Evolutionary conservation across 805 yeast genomes (phyloP).

Genomic region (Metschnikowia arizonensis): DNA sequence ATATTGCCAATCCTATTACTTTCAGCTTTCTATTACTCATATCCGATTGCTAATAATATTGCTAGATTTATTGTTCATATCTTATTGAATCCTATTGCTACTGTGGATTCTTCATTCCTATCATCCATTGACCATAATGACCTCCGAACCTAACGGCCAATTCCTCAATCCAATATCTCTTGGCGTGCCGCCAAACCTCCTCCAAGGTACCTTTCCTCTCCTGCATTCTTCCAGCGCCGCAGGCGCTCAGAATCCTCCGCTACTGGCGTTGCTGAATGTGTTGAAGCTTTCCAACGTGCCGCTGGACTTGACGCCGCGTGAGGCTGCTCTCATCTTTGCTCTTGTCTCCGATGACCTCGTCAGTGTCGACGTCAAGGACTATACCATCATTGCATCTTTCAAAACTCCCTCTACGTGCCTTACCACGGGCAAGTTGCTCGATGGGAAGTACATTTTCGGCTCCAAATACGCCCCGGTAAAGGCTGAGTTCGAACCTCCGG

Average conservation of each 20-base stretch:
- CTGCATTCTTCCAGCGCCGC: slow-evolving; percentile 1
- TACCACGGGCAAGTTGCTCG: slow-evolving; percentile 38
- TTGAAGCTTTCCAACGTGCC: slow-evolving; percentile 53
- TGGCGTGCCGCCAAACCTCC: slow-evolving; percentile 8
- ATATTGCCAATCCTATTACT: too few relatives aligned
- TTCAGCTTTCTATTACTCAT: too few relatives aligned
- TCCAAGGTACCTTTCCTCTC: slow-evolving; percentile 3
- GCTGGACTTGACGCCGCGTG: slow-evolving; percentile 58
- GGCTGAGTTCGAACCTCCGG: slow-evolving; percentile 30
- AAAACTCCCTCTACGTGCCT: slow-evolving; percentile 36
- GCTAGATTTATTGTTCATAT: too few relatives aligned
- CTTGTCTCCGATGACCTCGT: slow-evolving; percentile 59
- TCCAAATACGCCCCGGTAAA: slow-evolving; percentile 32
- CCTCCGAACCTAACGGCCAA: slow-evolving; percentile 15
- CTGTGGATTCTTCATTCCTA: too few relatives aligned
- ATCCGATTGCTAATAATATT: too few relatives aligned
- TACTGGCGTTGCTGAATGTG: slow-evolving; percentile 6
- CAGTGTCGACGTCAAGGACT: slow-evolving; percentile 44
- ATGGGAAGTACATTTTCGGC: slow-evolving; percentile 40
- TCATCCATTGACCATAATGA: slow-evolving; percentile 3
- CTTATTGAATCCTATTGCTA: too few relatives aligned
- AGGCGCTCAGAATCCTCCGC: slow-evolving; percentile 3
- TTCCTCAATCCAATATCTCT: slow-evolving; percentile 13
- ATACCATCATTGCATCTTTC: slow-evolving; percentile 32
- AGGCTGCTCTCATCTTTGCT: slow-evolving; percentile 63